phyloP scores from a whole-genome alignment of 768 basidiomycete species.

The Daedalea quercina region DNA sequence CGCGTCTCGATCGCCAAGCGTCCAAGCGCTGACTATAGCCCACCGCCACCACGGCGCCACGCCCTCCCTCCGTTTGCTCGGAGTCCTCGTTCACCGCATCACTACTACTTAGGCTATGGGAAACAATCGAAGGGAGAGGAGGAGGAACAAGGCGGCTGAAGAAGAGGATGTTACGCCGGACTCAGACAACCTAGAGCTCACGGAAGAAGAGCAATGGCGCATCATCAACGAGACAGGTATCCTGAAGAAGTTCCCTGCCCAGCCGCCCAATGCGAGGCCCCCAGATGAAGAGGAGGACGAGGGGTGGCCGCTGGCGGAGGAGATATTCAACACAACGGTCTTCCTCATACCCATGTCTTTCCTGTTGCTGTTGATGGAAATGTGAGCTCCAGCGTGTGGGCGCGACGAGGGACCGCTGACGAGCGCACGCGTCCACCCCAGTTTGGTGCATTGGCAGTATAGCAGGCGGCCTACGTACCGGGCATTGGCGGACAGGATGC shows the following conservation, averaged over 20 bases:
- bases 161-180: neutral
- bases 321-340: constrained; percentile 60
- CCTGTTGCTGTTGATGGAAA: constrained; percentile 75
- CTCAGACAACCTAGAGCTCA: constrained; percentile 33
- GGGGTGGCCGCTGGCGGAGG: constrained; percentile 45
- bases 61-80: no score
- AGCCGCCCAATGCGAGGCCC: neutral
- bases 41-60: no score
- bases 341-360: constrained; percentile 72
- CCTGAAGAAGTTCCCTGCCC: constrained; percentile 16
- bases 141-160: no score
- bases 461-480: constrained; percentile 46
- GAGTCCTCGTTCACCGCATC: no score
- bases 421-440: constrained; percentile 21
- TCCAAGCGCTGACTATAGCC: no score
- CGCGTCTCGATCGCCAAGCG: no score
- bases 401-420: neutral
- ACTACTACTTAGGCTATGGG: no score
- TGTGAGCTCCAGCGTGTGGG: constrained; percentile 44
- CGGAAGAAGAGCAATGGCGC: constrained; percentile 76
- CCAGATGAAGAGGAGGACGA: constrained; percentile 27
- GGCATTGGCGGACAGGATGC: constrained; percentile 49
- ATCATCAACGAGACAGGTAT: constrained; percentile 59
- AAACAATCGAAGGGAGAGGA: no score
- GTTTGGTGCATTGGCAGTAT: constrained; percentile 77